These are phyloP conservation scores for Glarea lozoyensis DNA, from an alignment of 495 filamentous ascomycete genomes.

Conservation along the genomic window DNA sequence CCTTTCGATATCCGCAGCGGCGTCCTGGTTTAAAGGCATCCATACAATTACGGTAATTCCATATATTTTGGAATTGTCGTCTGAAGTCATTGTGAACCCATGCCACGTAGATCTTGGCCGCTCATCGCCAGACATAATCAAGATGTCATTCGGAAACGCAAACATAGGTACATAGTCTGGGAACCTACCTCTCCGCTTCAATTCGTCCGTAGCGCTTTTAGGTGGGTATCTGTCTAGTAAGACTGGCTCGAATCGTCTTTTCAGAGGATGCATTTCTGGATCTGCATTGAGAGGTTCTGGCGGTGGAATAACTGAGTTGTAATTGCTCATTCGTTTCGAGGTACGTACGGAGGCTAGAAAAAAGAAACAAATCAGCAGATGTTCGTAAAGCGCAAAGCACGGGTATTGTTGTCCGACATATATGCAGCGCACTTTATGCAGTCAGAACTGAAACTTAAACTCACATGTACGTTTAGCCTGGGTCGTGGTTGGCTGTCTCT, in stretches of 20 bases:
- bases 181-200: constrained; percentile 74
- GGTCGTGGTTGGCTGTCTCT: constrained; percentile 68
- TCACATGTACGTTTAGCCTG: constrained; percentile 71
- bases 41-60: constrained; percentile 88
- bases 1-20: constrained; percentile 82
- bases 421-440: too few species aligned
- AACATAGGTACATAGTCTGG: constrained; percentile 99
- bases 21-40: constrained; percentile 73
- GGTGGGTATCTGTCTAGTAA: constrained; percentile 89
- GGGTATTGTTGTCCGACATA: too few species aligned
- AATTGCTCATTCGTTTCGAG: constrained; percentile 84
- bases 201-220: constrained; percentile 68
- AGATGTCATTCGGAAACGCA: constrained; percentile 95
- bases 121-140: constrained; percentile 91
- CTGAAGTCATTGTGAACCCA: constrained; percentile 94
- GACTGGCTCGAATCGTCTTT: constrained; percentile 88
- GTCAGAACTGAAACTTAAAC: constrained; percentile 19
- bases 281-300: constrained; percentile 83
- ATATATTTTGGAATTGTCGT: constrained; percentile 84
- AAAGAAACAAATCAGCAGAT: constrained; percentile 7
- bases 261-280: constrained; percentile 92
- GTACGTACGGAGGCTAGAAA: constrained; percentile 77
- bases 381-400: not conserved
- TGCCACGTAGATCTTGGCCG: constrained; percentile 93
- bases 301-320: constrained; percentile 93